A percentile compares a stretch with the other conserved stretches of the same genome.
Evolutionary conservation across 331 rosid species (phyloP).

Genomic region (Malus hybrid): DNA sequence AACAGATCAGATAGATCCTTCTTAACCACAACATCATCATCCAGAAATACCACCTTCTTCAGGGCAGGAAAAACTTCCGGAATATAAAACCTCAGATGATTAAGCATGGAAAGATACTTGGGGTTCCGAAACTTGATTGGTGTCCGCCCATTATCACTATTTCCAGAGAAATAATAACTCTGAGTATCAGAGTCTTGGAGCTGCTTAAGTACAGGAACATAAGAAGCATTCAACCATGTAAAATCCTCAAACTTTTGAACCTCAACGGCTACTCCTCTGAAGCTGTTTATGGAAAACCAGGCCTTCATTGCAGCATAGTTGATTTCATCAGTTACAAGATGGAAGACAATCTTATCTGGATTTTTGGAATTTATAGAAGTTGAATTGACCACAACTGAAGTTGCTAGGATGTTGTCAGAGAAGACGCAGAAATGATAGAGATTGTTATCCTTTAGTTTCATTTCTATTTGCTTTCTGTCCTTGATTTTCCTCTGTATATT

Average conservation of each 20-base stretch:
- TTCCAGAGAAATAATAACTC: slow-evolving; percentile 86
- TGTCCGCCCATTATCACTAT: slow-evolving; percentile 51
- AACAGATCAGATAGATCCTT: slow-evolving; percentile 77
- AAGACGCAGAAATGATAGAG: slow-evolving; percentile 80
- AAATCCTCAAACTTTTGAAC: slow-evolving; percentile 83
- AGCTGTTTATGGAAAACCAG: slow-evolving; percentile 68
- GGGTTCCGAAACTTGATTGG: slow-evolving; percentile 97
- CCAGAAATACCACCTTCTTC: slow-evolving; percentile 72
- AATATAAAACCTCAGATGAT: slow-evolving; percentile 83
- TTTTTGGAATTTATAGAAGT: slow-evolving; percentile 59
- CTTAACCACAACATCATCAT: slow-evolving; percentile 87
- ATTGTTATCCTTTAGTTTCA: slow-evolving; percentile 60
- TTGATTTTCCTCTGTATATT: slow-evolving; percentile 42
- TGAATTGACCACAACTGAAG: slow-evolving; percentile 85
- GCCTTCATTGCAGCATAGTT: slow-evolving; percentile 87
- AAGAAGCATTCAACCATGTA: slow-evolving; percentile 86
- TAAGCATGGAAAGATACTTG: slow-evolving; percentile 90
- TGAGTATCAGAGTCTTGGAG: slow-evolving; percentile 90
- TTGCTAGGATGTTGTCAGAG: slow-evolving; percentile 81
- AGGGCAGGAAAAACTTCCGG: slow-evolving; percentile 90
- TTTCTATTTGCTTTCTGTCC: slow-evolving; percentile 46
- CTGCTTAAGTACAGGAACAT: slow-evolving; percentile 95
- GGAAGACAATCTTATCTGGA: slow-evolving; percentile 70
- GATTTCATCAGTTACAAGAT: slow-evolving; percentile 80
- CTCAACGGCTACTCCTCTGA: slow-evolving; percentile 65